Base-by-base conservation (phyloP, 140 eudicot genomes). In the Erigeron philadelphicus region DNA sequence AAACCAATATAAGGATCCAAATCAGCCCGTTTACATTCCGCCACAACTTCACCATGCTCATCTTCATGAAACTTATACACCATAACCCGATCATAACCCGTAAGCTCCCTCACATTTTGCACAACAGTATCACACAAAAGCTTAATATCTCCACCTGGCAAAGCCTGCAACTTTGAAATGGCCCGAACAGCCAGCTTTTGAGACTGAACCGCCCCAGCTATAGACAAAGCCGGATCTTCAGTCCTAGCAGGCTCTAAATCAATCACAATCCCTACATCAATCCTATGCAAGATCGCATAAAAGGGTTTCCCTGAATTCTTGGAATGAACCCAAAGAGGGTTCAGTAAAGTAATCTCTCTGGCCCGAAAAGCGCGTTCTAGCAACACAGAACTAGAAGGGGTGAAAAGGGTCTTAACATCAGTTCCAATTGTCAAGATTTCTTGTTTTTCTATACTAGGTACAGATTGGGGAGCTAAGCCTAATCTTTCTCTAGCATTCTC, bases 41-140 rank as follows among this genome's bases (percentile, higher is more conserved):
- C 91, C 78, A 91, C 89, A 59, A 91, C 97, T 75, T 91, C 97
- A 40, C 97, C 96, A 64, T 91, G 96, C 44, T 91, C 95, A 74
- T 88, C 97, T 66, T 91, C 96, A 38, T 91, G 96, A 68, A 91
- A 91, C 77, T 84, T 91, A 70, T 91, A 91, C 68, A 86, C 95
- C 97, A 91, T 88, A 54, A 91, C 97, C 74, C 96, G 66, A 43
- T 88, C 97, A 60, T 83, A 91, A 48, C 97, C 97, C 4, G 97
- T 91, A 7, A 86, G 80, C 78, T 86, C 86, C 77, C 89, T 75
- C 63, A 91, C 88, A 73, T 81, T 71, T 79, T 74, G 46, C 57
- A 91, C 97, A 11, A 91, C 95, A 0, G 91, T 69, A 43, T 91
- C 95, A 67, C 97, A 88, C 84, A 91, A 76, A 56, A 88, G 79